Evolutionary conservation across 2,329 filamentous ascomycete species (phyloP), one percentile per base, ranked within the genome.

Genomic region (Cordyceps cateniannulata): DNA sequence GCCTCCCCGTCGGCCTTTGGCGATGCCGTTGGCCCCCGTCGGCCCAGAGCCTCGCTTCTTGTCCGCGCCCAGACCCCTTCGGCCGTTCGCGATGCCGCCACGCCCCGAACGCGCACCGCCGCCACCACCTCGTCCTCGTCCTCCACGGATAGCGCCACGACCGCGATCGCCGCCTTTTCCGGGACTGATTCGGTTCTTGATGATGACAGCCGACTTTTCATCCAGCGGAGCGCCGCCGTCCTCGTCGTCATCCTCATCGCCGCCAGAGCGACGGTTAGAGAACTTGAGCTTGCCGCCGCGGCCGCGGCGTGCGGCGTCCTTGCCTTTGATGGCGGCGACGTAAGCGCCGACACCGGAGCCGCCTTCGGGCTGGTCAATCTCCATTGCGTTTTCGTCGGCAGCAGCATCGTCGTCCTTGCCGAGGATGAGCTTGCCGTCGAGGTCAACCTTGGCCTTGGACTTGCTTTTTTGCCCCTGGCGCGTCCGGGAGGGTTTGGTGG

Each of bases 341-440:
- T 90, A 90, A 24, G 87, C 87, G 62, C 82, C 82, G 5, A 90
- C 84, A 14, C 86, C 86, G 22, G 78, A 81, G 24, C 70, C 77
- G 38, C 83, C 77, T 63, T 89, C 74, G 22, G 83, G 78, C 54
- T 79, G 76, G 67, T 92, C 88, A 67, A 90, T 75, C 35, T 84
- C 82, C 82, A 88, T 88, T 66, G 82, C 83, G 24, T 80, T 79
- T 7, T 27, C 57, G 61, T 77, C 79, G 51, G 78, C 79, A 14
- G 77, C 32, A 4, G 32, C 78, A 48, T 81, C 77, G 51, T 74
- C 74, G 53, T 82, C 81, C 67, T 81, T 79, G 67, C 86, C 88
- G 58, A 96, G 80, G 65, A 96, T 83, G 47, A 96, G 82, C 76
- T 93, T 95, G 63, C 91, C 91, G 70, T 96, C 90, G 53, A 87